Percentiles rank a stretch among this genome's conserved stretches.
Evolutionary conservation across 2,329 filamentous ascomycete genomes (phyloP).

Genomic region (Leptoxyphium fumago): DNA sequence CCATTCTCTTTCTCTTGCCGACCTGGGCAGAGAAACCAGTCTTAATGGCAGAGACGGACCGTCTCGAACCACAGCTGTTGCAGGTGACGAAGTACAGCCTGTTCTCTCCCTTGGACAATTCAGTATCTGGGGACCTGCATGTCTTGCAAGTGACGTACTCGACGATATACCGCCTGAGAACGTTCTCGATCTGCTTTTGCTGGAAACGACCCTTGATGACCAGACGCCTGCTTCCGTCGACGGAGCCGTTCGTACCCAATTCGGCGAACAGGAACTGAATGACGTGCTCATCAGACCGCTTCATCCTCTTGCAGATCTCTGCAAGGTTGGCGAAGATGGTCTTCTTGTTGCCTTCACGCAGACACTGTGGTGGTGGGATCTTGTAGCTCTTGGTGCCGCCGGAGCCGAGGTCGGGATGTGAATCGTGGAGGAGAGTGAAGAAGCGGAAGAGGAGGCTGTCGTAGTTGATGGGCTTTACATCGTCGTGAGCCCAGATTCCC

Average conservation of each 20-base stretch:
- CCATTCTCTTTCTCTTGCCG: conserved; percentile 93
- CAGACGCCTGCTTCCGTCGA: conserved; percentile 79
- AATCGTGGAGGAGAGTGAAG: conserved; percentile 85
- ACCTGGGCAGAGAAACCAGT: conserved; percentile 99
- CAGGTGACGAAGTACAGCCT: conserved; percentile 97
- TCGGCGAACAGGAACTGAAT: conserved; percentile 96
- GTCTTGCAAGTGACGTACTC: conserved; percentile 99
- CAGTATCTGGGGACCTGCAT: conserved; percentile 84
- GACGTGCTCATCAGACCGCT: conserved; percentile 84
- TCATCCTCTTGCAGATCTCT: conserved; percentile 99
- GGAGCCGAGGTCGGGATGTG: conserved; percentile 89
- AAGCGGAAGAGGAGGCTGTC: conserved; percentile 76
- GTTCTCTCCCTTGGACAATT: conserved; percentile 98
- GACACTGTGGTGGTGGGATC: conserved; percentile 95
- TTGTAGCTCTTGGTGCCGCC: conserved; percentile 84
- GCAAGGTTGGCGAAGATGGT: conserved; percentile 98
- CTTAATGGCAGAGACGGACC: conserved; percentile 95
- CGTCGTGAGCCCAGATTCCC: conserved; percentile 78
- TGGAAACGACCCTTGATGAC: conserved; percentile 99
- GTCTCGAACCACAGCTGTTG: conserved; percentile 53
- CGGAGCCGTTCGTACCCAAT: conserved; percentile 90
- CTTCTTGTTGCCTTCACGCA: conserved; percentile 99
- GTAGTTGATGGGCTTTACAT: conserved; percentile 67
- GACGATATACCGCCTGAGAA: conserved; percentile 76
- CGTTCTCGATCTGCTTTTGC: conserved; percentile 98